Evolutionary conservation across 164 flowering plant genomes (phyloP).

Genomic region (Macadamia integrifolia): DNA sequence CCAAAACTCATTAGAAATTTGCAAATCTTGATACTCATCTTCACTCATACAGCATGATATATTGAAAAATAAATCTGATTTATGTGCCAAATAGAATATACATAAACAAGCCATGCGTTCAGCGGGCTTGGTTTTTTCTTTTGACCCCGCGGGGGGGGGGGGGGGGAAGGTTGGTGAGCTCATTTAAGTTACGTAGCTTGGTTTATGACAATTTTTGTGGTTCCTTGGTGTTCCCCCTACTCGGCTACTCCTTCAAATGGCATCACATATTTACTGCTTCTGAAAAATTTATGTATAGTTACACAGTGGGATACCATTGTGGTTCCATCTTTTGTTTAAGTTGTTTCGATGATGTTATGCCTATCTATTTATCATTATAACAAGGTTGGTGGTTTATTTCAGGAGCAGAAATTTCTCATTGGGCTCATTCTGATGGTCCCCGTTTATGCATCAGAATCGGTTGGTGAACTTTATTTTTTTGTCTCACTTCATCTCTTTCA

Average conservation of each 20-base stretch:
- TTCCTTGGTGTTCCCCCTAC: no score
- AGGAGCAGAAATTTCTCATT: constrained; percentile 96
- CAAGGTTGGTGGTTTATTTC: constrained; percentile 26
- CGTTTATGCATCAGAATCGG: constrained; percentile 94
- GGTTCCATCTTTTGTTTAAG: neutral
- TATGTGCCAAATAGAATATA: no score
- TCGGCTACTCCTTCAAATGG: neutral
- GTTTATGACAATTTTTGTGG: no score
- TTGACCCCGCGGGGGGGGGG: no score
- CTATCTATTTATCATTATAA: neutral
- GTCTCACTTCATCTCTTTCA: neutral
- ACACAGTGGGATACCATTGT: neutral
- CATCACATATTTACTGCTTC: neutral
- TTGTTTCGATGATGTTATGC: neutral
- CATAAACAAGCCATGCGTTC: no score
- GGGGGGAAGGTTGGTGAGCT: no score
- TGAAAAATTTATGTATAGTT: neutral
- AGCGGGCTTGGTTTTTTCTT: no score
- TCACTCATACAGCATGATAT: no score
- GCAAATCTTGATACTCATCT: no score
- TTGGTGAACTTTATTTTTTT: constrained; percentile 13
- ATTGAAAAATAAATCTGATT: no score
- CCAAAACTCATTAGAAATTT: no score
- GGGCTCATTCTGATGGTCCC: constrained; percentile 97
- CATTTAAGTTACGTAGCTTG: no score